These are phyloP conservation scores for Ogataea sp. DNA, from an alignment of 805 yeast species.

Conservation along the genomic window DNA sequence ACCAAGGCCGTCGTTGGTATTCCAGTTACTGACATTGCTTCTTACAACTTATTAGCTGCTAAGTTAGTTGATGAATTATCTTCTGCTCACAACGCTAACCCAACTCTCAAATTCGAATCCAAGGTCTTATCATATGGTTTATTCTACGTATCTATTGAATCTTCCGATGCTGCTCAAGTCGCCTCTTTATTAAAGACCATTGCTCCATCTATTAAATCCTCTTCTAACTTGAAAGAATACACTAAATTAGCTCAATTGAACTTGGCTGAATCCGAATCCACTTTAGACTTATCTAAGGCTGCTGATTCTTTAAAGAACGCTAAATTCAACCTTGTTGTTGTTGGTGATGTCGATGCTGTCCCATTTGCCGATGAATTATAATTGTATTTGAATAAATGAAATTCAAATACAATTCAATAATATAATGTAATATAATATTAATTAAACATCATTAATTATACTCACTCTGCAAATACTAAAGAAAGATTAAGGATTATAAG, in stretches of 20 bases:
- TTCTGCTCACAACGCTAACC: constrained; percentile 33
- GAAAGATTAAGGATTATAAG: too few relatives aligned
- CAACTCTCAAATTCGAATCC: constrained; percentile 40
- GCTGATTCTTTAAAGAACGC: constrained; percentile 25
- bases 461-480: too few relatives aligned
- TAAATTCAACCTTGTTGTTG: constrained; percentile 77
- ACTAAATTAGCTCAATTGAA: constrained; percentile 41
- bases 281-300: constrained; percentile 28
- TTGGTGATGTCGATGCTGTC: constrained; percentile 79
- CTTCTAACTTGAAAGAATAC: constrained; percentile 52
- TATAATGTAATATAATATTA: too few relatives aligned
- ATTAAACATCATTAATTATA: too few relatives aligned
- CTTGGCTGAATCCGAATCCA: constrained; percentile 29
- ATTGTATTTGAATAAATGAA: constrained; percentile 1
- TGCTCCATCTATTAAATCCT: constrained; percentile 43
- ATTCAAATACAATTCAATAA: too few relatives aligned
- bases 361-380: constrained; percentile 89
- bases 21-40: constrained; percentile 64
- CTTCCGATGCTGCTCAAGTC: constrained; percentile 50
- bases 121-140: constrained; percentile 59
- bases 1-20: constrained; percentile 76
- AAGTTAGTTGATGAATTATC: constrained; percentile 29
- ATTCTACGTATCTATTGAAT: constrained; percentile 62
- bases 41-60: constrained; percentile 63
- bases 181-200: constrained; percentile 54